These are phyloP conservation scores for Nigrospora sphaerica DNA, from an alignment of 2,329 filamentous ascomycete genomes.

Conservation along the genomic window DNA sequence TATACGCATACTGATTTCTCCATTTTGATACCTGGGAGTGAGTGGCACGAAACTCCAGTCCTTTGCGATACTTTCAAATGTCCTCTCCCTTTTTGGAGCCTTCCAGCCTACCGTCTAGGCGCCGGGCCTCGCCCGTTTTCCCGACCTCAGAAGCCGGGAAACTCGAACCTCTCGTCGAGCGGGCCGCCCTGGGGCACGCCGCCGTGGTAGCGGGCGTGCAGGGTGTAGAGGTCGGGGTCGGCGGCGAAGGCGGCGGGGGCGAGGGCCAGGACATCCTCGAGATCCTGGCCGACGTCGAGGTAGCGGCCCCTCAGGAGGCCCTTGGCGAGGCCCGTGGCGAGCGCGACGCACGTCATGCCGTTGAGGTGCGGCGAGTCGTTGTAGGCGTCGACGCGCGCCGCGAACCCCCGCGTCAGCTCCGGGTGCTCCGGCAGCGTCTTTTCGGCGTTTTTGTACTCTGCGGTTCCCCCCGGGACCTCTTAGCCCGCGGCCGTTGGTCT, in stretches of 20 bases:
- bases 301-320: slow-evolving; percentile 17
- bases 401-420: slow-evolving; percentile 5
- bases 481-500: too few species aligned
- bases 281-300: slow-evolving; percentile 21
- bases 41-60: too few species aligned
- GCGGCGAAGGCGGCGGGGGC: slow-evolving; percentile 8
- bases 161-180: slow-evolving; percentile 5
- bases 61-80: too few species aligned
- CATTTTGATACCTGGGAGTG: too few species aligned
- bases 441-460: slow-evolving; percentile 12
- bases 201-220: slow-evolving; percentile 19
- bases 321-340: slow-evolving; percentile 19
- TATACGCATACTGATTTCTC: too few species aligned
- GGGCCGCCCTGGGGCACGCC: slow-evolving; percentile 4
- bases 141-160: slow-evolving; percentile 10
- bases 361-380: slow-evolving; percentile 24
- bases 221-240: slow-evolving; percentile 13
- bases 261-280: slow-evolving; percentile 19
- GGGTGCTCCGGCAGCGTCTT: slow-evolving; percentile 13
- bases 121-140: too few species aligned
- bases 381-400: slow-evolving; percentile 16
- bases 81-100: too few species aligned
- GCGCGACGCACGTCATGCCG: slow-evolving; percentile 22
- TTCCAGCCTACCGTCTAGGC: too few species aligned
- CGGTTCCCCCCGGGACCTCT: too few species aligned